Evolutionary conservation across 768 basidiomycete genomes (phyloP).

Genomic region (Leccinum imitatum): DNA sequence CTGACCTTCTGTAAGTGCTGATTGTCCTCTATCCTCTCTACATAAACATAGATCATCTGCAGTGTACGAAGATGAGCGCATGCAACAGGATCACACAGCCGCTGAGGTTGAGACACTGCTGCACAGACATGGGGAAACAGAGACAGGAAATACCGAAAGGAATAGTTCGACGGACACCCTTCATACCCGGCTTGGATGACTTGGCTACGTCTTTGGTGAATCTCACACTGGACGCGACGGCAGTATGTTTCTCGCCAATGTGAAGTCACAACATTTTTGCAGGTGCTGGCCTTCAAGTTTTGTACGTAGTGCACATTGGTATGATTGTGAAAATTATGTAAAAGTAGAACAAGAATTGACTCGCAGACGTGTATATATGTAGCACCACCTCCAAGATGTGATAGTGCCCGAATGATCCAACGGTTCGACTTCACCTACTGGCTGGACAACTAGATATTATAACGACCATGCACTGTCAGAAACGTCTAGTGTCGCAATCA

Average conservation of each 20-base stretch:
- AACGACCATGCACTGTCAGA: too few species aligned
- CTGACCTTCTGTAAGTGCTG: slow-evolving; percentile 17
- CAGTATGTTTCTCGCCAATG: neutral
- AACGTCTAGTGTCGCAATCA: too few species aligned
- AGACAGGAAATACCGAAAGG: neutral
- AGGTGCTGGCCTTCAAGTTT: too few species aligned
- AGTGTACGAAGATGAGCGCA: slow-evolving; percentile 6
- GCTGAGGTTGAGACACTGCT: neutral
- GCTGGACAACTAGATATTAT: too few species aligned
- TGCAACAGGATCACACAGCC: neutral
- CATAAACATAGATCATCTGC: neutral
- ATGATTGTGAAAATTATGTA: too few species aligned
- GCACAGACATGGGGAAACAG: neutral
- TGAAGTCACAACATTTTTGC: too few species aligned
- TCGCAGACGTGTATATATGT: too few species aligned
- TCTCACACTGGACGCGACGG: neutral
- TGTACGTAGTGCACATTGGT: too few species aligned
- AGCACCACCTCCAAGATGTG: too few species aligned
- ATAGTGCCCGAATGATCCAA: too few species aligned
- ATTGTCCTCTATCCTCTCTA: neutral
- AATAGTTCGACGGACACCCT: neutral
- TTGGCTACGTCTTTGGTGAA: neutral
- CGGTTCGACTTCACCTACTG: too few species aligned
- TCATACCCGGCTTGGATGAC: neutral
- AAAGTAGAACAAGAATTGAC: too few species aligned